Conservation (phyloP, 805 yeast species). For the Brettanomyces anomalus region DNA sequence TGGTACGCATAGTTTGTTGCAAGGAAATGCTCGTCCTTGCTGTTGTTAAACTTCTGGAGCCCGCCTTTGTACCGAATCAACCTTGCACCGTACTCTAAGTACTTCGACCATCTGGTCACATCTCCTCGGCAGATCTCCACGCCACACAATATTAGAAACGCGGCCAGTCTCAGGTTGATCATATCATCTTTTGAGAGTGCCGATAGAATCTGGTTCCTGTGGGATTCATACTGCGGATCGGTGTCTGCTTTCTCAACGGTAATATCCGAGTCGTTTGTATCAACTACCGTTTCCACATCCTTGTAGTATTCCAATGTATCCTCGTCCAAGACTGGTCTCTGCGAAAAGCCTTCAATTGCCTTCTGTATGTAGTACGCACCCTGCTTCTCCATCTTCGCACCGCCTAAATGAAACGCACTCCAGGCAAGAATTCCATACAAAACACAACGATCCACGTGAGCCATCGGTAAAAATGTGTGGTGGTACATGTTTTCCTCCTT, state of each 20-base stretch:
- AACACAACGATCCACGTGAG: constrained; percentile 41
- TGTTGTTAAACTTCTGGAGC: constrained; percentile 36
- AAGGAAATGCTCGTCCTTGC: constrained; percentile 61
- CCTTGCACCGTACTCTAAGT: constrained; percentile 57
- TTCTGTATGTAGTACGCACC: constrained; percentile 39
- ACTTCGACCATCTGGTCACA: constrained; percentile 63
- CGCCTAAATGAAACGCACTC: constrained; percentile 46
- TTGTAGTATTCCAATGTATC: constrained; percentile 20
- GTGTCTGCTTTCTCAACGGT: constrained; percentile 3
- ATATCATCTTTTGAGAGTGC: constrained; percentile 22
- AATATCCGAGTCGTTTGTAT: constrained; percentile 6
- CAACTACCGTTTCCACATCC: constrained; percentile 13
- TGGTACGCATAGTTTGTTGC: constrained; percentile 75
- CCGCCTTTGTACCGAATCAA: constrained; percentile 59
- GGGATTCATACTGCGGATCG: background rate
- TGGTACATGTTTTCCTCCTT: constrained; percentile 41
- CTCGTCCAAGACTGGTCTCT: constrained; percentile 20
- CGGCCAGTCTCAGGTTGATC: constrained; percentile 45
- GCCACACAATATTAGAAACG: constrained; percentile 60
- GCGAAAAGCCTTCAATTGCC: constrained; percentile 36
- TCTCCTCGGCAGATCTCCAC: constrained; percentile 82
- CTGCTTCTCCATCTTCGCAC: constrained; percentile 32
- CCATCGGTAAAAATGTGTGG: constrained; percentile 46
- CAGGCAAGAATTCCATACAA: constrained; percentile 45
- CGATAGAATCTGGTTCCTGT: constrained; percentile 3